These are phyloP conservation scores for Pelargonium citronellum DNA, from an alignment of 441 rosid genomes.

Conservation along the genomic window DNA sequence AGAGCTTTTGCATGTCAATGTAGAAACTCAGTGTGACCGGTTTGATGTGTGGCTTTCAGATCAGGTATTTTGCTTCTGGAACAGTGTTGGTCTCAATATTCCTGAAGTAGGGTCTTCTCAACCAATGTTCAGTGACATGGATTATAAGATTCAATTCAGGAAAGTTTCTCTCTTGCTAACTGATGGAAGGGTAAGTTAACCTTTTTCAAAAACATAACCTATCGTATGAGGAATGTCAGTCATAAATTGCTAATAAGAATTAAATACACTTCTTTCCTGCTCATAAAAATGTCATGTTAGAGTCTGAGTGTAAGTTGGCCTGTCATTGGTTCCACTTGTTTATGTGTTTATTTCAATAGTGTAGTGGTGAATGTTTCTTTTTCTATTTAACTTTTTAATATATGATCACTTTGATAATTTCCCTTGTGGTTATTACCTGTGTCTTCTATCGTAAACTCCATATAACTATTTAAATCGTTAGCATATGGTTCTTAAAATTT, in stretches of 20 bases:
- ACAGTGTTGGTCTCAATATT: conserved; percentile 42
- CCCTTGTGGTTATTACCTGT: neutral
- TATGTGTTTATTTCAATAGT: neutral
- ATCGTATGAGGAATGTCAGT: neutral
- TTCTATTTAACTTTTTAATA: neutral
- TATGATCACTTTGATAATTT: neutral
- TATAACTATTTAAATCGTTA: neutral
- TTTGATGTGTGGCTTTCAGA: conserved; percentile 66
- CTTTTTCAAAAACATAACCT: neutral
- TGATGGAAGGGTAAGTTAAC: conserved; percentile 76
- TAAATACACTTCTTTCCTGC: neutral
- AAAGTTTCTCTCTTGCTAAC: conserved; percentile 66
- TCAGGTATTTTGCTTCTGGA: conserved; percentile 65
- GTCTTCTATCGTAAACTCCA: neutral
- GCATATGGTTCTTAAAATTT: neutral
- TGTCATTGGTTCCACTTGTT: neutral
- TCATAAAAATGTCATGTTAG: neutral
- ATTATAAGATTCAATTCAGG: conserved; percentile 47
- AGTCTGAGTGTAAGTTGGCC: neutral
- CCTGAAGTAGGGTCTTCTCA: conserved; percentile 54
- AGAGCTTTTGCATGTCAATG: conserved; percentile 29
- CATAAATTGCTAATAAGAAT: neutral
- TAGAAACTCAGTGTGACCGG: conserved; percentile 48
- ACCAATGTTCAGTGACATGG: conserved; percentile 36
- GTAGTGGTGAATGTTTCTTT: conserved; percentile 2